phyloP scores from a whole-genome alignment of 805 yeast genomes.

The Candida peoriensis region DNA sequence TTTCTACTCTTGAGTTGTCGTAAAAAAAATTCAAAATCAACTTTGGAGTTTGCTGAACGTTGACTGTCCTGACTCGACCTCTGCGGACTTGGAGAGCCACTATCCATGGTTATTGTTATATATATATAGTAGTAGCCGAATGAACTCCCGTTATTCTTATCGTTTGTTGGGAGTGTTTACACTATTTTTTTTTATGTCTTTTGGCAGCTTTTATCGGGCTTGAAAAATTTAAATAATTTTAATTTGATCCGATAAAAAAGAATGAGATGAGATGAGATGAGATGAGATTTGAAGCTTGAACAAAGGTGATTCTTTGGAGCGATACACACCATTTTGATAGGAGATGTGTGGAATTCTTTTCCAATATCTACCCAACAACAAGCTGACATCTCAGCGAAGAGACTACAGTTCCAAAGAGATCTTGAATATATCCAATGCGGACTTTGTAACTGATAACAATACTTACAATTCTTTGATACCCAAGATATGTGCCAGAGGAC shows the following conservation, averaged over 20 bases:
- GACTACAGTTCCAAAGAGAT: not conserved
- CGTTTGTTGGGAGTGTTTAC: not conserved
- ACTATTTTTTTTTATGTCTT: not conserved
- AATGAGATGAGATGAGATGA: too few relatives aligned
- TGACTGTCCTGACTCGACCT: too few relatives aligned
- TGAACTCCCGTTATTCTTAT: not conserved
- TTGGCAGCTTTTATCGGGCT: too few relatives aligned
- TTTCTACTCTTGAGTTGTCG: slow-evolving; percentile 61
- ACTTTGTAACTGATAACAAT: not conserved
- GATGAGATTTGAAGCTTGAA: too few relatives aligned
- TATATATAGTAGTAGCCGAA: not conserved
- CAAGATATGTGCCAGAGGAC: slow-evolving; percentile 55
- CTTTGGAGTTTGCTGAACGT: slow-evolving; percentile 26
- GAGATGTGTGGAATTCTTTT: slow-evolving; percentile 58
- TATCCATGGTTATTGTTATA: not conserved
- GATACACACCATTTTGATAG: not conserved
- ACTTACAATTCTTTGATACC: slow-evolving; percentile 35
- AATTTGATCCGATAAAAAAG: too few relatives aligned
- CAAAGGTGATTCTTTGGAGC: not conserved
- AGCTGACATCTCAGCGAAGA: not conserved
- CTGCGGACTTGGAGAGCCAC: not conserved
- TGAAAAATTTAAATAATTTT: too few relatives aligned
- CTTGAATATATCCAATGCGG: slow-evolving; percentile 1
- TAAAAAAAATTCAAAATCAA: slow-evolving; percentile 82
- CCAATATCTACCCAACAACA: slow-evolving; percentile 19